phyloP scores from a whole-genome alignment of 371 early-diverging fungal species.

The Basidiobolus meristosporus region DNA sequence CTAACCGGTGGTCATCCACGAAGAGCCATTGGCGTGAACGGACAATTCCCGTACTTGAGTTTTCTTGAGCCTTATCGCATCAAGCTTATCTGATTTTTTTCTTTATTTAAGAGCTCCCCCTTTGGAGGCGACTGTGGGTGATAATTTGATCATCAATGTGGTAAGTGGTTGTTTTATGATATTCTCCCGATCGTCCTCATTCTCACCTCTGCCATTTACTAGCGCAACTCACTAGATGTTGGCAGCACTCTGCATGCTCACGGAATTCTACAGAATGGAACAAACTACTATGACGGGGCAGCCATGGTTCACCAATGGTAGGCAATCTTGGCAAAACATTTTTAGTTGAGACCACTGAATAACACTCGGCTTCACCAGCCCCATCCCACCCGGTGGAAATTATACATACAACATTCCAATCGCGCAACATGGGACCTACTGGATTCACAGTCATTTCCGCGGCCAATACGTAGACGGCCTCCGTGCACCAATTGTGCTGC shows the following conservation, averaged over 20 bases:
- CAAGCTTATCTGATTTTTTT: conserved; percentile 3
- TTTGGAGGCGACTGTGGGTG: background rate
- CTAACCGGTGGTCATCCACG: conserved; percentile 20
- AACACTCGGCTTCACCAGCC: no score
- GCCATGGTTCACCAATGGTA: no score
- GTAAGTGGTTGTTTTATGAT: no score
- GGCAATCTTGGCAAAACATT: no score
- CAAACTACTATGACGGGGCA: conserved; percentile 18
- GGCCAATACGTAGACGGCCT: conserved; percentile 72
- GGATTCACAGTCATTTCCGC: conserved; percentile 34
- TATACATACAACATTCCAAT: conserved; percentile 40
- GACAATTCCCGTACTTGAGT: conserved; percentile 48
- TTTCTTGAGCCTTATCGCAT: no score
- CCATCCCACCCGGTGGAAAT: conserved; percentile 5
- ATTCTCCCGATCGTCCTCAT: no score
- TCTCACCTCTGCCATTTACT: background rate
- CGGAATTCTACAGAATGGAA: conserved; percentile 40
- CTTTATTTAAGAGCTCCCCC: background rate
- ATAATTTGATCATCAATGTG: background rate
- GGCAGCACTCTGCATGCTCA: conserved; percentile 44
- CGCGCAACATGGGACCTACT: conserved; percentile 45
- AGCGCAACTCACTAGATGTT: conserved; percentile 29
- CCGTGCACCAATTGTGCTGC: conserved; percentile 48
- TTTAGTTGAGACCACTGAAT: no score
- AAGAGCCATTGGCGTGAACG: conserved; percentile 54